Evolutionary conservation across 768 basidiomycete species (phyloP).

Genomic region (Boletus rubescentipes): DNA sequence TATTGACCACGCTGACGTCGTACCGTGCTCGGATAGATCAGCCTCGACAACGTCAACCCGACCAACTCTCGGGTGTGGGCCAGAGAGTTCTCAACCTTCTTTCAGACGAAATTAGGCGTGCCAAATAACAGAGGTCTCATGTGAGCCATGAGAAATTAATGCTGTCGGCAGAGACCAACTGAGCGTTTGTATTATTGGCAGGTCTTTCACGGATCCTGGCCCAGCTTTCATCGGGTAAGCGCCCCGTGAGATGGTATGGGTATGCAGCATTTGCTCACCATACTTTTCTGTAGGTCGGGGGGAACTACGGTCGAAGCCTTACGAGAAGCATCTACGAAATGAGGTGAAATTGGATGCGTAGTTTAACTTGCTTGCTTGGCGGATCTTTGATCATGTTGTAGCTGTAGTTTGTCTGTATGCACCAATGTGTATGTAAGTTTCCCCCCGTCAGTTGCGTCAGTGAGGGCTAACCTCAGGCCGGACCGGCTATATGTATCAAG

Average conservation of each 20-base stretch:
- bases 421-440: too few species aligned
- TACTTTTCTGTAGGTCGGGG: conserved; percentile 2
- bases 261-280: neutral
- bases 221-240: conserved; percentile 25
- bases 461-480: too few species aligned
- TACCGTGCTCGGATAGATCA: conserved; percentile 42
- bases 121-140: conserved; percentile 59
- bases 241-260: neutral
- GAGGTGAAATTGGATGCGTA: neutral
- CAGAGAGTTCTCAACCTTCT: conserved; percentile 52
- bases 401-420: too few species aligned
- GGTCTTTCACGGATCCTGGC: conserved; percentile 30
- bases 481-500: too few species aligned
- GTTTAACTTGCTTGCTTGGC: too few species aligned
- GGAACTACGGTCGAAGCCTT: conserved; percentile 16
- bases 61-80: conserved; percentile 51
- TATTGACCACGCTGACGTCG: neutral
- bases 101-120: conserved; percentile 53
- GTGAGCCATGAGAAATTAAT: conserved; percentile 28
- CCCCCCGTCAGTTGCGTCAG: too few species aligned
- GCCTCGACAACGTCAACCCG: conserved; percentile 54
- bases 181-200: neutral
- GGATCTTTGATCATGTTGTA: too few species aligned
- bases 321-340: conserved; percentile 1
- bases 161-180: neutral